phyloP scores from a whole-genome alignment of 2,329 filamentous ascomycete species.

The Cercospora nicotianae region DNA sequence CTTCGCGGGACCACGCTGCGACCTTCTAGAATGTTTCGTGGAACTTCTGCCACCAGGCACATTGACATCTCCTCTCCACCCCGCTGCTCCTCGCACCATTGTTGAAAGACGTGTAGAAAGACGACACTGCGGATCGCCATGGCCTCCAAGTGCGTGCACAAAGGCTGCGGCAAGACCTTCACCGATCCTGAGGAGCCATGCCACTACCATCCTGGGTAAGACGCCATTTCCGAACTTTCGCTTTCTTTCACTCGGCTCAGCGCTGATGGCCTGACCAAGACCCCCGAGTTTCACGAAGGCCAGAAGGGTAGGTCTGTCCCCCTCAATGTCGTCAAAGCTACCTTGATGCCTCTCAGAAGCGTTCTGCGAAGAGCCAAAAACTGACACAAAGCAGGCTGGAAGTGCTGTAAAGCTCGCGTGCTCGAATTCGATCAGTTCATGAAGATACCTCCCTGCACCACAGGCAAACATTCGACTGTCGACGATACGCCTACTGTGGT shows the following conservation, averaged over 20 bases:
- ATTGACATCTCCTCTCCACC: not conserved
- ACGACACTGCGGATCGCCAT: slow-evolving; percentile 43
- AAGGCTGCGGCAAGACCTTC: slow-evolving; percentile 89
- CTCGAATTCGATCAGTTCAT: slow-evolving; percentile 99
- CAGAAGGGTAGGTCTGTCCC: slow-evolving; percentile 75
- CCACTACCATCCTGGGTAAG: slow-evolving; percentile 68
- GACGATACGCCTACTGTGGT: slow-evolving; percentile 61
- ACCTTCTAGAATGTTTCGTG: slow-evolving; percentile 1
- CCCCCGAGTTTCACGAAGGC: slow-evolving; percentile 87
- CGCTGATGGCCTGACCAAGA: slow-evolving; percentile 9
- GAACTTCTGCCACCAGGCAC: not conserved
- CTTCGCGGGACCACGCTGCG: not conserved
- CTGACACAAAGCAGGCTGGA: slow-evolving; percentile 69
- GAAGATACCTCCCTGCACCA: slow-evolving; percentile 85
- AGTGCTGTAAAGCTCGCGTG: slow-evolving; percentile 96
- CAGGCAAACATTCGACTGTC: slow-evolving; percentile 85
- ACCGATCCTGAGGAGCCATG: slow-evolving; percentile 80
- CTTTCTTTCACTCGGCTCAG: not conserved
- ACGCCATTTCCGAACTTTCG: not conserved
- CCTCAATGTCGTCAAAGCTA: not conserved
- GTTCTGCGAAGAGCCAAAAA: not conserved
- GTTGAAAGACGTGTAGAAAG: not conserved
- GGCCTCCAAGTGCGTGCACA: slow-evolving; percentile 90
- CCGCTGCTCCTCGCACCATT: not conserved
- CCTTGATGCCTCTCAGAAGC: not conserved